Base-by-base conservation (phyloP, 2,329 filamentous ascomycete species). In the Xylaria sp. region DNA sequence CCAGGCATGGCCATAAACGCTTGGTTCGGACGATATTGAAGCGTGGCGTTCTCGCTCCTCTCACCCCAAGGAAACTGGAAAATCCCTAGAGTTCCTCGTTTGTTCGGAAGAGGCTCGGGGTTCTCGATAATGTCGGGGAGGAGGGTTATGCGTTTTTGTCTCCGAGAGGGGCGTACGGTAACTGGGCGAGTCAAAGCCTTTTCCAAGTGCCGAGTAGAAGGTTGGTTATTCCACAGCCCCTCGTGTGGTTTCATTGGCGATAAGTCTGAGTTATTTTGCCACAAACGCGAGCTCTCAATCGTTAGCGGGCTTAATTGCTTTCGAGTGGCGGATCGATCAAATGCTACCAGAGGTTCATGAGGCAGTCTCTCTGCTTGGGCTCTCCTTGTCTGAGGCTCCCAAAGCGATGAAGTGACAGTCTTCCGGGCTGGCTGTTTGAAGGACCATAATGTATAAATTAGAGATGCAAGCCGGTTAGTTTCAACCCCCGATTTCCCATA, bases 51-150 rank as follows among this genome's bases (percentile, higher is more conserved):
- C 72, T 88, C 86, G 19, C 86, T 89, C 68, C 76, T 83, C 75
- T 89, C 86, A 14, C 87, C 87, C 85, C 86, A 89, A 2, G 87
- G 85, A 67, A 89, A 89, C 68, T 87, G 84, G 76, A 88, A 89
- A 69, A 89, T 84, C 4, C 86, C 87, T 17, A 89, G 79, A 11
- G 85, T 88, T 12, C 81, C 85, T 43, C 82, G 79, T 74, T 84
- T 85, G 71, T 87, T 78, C 4, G 82, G 82, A 4, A 89, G 76
- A 37, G 86, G 86, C 70, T 84, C 76, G 3, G 87, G 87, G 65
- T 81, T 87, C 72, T 89, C 87, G 35, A 87, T 71, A 63, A 89
- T 89, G 71, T 89, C 87, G 14, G 87, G 85, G 4, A 89, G 80
- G 47, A 82, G 72, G 7, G 85, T 87, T n/a, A 87, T 76, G 43